phyloP scores from a whole-genome alignment of 345 rosid species.

The Balakata baccata region DNA sequence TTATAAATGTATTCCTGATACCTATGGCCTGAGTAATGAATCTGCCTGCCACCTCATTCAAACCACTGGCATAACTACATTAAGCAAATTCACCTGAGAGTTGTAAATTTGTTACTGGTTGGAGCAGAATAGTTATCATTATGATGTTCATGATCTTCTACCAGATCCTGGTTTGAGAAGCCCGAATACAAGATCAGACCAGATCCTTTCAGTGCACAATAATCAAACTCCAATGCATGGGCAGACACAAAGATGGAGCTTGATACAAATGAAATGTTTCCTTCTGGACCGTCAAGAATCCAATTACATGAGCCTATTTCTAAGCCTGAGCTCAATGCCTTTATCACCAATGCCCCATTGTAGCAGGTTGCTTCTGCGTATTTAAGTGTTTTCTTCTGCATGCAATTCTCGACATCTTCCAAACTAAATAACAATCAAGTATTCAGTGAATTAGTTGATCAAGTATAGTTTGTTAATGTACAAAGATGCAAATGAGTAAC shows the following conservation, averaged over 20 bases:
- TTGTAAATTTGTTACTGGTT: conserved; percentile 26
- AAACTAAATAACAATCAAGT: conserved; percentile 46
- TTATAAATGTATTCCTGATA: not conserved
- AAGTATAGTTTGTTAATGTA: not conserved
- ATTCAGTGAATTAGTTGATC: not conserved
- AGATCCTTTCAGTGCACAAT: conserved; percentile 42
- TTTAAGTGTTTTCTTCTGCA: too few species aligned
- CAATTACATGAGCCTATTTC: conserved; percentile 57
- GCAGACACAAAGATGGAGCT: conserved; percentile 52
- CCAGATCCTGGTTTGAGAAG: conserved; percentile 35
- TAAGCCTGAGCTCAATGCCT: too few species aligned
- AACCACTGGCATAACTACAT: too few species aligned
- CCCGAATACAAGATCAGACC: conserved; percentile 66
- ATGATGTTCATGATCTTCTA: conserved; percentile 34
- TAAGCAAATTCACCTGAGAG: conserved; percentile 36
- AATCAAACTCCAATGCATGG: conserved; percentile 61
- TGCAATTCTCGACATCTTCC: conserved; percentile 44
- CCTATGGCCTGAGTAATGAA: too few species aligned
- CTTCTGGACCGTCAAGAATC: conserved; percentile 54
- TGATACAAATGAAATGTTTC: conserved; percentile 50
- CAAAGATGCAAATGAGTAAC: not conserved
- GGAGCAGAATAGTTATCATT: conserved; percentile 18
- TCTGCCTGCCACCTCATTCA: too few species aligned
- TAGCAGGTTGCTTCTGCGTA: too few species aligned
- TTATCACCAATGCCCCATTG: too few species aligned